These are phyloP conservation scores for Murraya paniculata DNA, from an alignment of 345 rosid species.

Conservation along the genomic window DNA sequence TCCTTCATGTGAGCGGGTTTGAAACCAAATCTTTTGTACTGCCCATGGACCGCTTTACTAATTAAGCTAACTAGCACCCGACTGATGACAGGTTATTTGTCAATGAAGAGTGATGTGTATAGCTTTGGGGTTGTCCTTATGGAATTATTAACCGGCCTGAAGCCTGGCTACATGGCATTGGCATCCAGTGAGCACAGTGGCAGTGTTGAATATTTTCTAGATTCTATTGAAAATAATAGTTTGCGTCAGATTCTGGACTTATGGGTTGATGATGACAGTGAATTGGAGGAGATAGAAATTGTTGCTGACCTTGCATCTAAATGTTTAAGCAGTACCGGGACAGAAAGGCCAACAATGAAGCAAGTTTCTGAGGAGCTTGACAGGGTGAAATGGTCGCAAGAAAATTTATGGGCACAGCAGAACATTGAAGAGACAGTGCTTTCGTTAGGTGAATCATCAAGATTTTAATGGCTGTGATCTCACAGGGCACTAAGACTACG, in stretches of 20 bases:
- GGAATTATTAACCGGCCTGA: constrained; percentile 32
- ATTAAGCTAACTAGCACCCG: too few species aligned
- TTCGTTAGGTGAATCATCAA: neutral
- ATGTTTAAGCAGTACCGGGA: constrained; percentile 5
- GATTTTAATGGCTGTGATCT: too few species aligned
- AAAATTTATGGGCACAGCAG: neutral
- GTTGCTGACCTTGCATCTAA: constrained; percentile 15
- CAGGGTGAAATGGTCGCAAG: neutral
- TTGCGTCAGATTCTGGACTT: neutral
- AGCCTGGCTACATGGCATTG: neutral
- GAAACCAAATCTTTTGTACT: too few species aligned
- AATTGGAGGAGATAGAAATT: constrained; percentile 19
- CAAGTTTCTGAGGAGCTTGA: too few species aligned
- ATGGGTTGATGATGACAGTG: neutral
- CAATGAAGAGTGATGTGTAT: constrained; percentile 33
- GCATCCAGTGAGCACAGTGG: neutral
- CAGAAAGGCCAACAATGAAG: neutral
- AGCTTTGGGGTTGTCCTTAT: constrained; percentile 37
- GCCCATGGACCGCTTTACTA: too few species aligned
- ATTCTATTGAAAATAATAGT: neutral
- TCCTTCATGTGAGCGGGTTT: too few species aligned
- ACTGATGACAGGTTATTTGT: neutral
- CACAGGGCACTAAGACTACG: too few species aligned
- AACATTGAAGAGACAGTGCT: constrained; percentile 1
- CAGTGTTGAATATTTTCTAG: neutral